Percentiles rank a stretch among this genome's conserved stretches.
phyloP scores from a whole-genome alignment of 2,329 filamentous ascomycete genomes.

The Cordyceps javanica region DNA sequence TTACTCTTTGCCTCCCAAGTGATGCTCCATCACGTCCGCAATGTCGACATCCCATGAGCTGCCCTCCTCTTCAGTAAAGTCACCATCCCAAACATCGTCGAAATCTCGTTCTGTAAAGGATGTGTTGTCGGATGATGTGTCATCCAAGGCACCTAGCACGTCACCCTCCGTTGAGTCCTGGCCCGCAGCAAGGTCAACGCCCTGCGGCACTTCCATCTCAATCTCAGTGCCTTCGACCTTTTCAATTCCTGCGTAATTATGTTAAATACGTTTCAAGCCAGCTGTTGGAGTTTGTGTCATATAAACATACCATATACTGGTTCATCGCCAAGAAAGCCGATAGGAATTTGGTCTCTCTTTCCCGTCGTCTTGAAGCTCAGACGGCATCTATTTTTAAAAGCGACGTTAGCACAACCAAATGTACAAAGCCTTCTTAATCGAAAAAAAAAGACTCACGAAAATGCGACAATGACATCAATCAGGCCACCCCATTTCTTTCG shows the following conservation, averaged over 20 bases:
- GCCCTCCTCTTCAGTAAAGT: neutral
- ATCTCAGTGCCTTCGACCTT: conserved; percentile 20
- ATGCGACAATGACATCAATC: neutral
- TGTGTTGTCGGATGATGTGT: neutral
- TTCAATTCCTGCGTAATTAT: neutral
- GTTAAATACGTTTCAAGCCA: no score
- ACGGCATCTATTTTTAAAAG: neutral
- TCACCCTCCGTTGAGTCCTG: neutral
- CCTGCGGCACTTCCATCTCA: neutral
- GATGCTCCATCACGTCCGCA: neutral
- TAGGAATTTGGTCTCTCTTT: neutral
- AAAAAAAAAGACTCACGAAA: neutral
- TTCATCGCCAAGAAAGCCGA: neutral
- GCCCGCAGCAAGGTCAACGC: neutral
- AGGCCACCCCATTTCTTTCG: neutral
- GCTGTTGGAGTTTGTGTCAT: no score
- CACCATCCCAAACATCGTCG: neutral
- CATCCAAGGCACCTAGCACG: neutral
- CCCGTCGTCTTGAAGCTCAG: neutral
- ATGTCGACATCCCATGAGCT: neutral
- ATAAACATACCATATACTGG: neutral
- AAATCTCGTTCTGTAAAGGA: neutral
- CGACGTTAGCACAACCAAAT: no score
- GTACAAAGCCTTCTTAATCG: no score
- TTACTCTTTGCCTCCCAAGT: neutral